Evolutionary conservation across 2,329 filamentous ascomycete species (phyloP), one percentile per base, ranked within the genome.

Genomic region (Botrytis hyacinthi): DNA sequence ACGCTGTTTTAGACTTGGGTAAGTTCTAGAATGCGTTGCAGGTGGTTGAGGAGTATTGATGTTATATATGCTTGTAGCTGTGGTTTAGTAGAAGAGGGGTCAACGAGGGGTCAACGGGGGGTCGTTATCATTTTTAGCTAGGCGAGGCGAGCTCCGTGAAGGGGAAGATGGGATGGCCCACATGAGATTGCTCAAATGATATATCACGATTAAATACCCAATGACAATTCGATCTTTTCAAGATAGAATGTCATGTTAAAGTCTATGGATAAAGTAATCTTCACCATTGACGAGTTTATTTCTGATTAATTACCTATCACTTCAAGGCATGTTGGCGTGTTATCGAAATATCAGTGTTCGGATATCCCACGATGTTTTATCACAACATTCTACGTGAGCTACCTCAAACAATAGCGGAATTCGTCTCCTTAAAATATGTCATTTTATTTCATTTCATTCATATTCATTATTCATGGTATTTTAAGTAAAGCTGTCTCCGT

Each of bases 141-240:
- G 26, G 32, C 44, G 63, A 67, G 44, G 63, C 63, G 63, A 68
- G 32, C 26, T 68, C 65, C 32, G 70, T 37, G 51, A 60, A 32
- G 70, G 29, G 42, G 26, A 61, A 44, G 20, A 16, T 29, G 18
- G 62, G 29, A 67, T 51, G 63, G 44, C 44, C 32, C 32, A 20
- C 63, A 37, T 51, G 26, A 44, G n/a, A 35, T 42, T 61, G 22
- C 37, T 35, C 32, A 60, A 26, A 35, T 40, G 35, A 16, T 37
- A 61, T 61, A 16, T 40, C 35, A n/a, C 10, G 10, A 61, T 40
- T 40, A 8, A 14, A 37, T n/a, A 61, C 16, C 42, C 1, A 32
- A n/a, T 18, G 18, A 51, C 6, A 18, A n/a, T 20, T 67, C 14
- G 0, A 37, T 51, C 35, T 9, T 14, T 37, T n/a, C 14, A 5